Percentiles rank a stretch among this genome's conserved stretches.
Conservation (phyloP, 495 filamentous ascomycete genomes). For the Ascobolus immersus region DNA sequence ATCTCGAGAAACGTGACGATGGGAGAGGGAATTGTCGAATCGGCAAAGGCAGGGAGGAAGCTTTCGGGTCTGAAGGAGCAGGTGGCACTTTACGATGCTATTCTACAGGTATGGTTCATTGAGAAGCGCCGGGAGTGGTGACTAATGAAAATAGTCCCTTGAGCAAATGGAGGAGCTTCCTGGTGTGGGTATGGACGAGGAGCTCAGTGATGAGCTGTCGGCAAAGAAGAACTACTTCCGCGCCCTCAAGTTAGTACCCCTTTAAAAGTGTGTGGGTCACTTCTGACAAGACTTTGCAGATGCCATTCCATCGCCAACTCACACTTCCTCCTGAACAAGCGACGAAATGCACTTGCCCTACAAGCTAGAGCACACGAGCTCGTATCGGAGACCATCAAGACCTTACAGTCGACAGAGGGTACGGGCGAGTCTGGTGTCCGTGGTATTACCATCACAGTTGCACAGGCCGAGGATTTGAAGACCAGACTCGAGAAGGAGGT, state of each 20-base stretch:
- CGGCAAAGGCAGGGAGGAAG: slow-evolving; percentile 25
- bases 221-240: slow-evolving; percentile 63
- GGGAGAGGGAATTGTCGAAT: slow-evolving; percentile 29
- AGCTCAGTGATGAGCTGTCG: slow-evolving; percentile 48
- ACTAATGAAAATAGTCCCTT: slow-evolving; percentile 33
- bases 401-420: too few relatives aligned
- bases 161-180: slow-evolving; percentile 74
- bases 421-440: too few relatives aligned
- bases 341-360: slow-evolving; percentile 66
- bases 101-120: slow-evolving; percentile 27
- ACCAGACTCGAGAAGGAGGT: slow-evolving; percentile 38
- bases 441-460: slow-evolving; percentile 33
- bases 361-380: too few relatives aligned
- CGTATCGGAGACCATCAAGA: too few relatives aligned
- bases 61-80: slow-evolving; percentile 62
- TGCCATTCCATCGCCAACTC: slow-evolving; percentile 69
- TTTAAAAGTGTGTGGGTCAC: not conserved
- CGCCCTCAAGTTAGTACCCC: slow-evolving; percentile 43
- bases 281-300: slow-evolving; percentile 20
- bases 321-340: slow-evolving; percentile 44
- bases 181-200: slow-evolving; percentile 66
- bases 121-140: not conserved
- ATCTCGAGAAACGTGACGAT: slow-evolving; percentile 79
- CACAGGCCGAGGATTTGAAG: slow-evolving; percentile 30
- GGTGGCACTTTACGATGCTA: slow-evolving; percentile 80